Evolutionary conservation across 257 asterid species (phyloP).

Genomic region (Pogostemon cablin): DNA sequence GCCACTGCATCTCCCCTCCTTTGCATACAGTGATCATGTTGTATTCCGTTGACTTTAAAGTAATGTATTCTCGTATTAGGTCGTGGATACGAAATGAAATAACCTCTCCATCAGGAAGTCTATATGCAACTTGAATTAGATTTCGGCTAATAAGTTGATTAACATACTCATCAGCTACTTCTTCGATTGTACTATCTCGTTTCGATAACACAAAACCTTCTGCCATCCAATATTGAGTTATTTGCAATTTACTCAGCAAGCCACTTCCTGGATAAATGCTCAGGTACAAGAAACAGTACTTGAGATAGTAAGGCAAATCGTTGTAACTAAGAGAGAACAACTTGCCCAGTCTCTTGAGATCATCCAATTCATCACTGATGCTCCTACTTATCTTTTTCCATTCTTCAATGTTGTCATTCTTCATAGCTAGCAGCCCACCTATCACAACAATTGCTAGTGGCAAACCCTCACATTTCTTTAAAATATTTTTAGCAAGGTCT

Average conservation of each 20-base stretch:
- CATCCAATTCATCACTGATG: neutral
- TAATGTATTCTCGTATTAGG: conserved; percentile 14
- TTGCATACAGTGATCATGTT: too few relatives aligned
- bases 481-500: neutral
- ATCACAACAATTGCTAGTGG: neutral
- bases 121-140: conserved; percentile 14
- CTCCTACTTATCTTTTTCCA: neutral
- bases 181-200: conserved; percentile 18
- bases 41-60: too few relatives aligned
- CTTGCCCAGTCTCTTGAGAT: neutral
- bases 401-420: neutral
- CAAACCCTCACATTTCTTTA: neutral
- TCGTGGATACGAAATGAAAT: neutral
- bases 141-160: conserved; percentile 23
- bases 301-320: neutral
- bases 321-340: neutral
- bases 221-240: conserved; percentile 24
- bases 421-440: neutral
- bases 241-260: neutral
- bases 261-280: conserved; percentile 25
- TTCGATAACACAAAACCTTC: conserved; percentile 30
- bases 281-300: conserved; percentile 12
- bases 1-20: too few relatives aligned
- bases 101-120: neutral
- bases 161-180: conserved; percentile 23